Conservation (phyloP, 495 filamentous ascomycete species). For the Aspergillus coremiiformis region DNA sequence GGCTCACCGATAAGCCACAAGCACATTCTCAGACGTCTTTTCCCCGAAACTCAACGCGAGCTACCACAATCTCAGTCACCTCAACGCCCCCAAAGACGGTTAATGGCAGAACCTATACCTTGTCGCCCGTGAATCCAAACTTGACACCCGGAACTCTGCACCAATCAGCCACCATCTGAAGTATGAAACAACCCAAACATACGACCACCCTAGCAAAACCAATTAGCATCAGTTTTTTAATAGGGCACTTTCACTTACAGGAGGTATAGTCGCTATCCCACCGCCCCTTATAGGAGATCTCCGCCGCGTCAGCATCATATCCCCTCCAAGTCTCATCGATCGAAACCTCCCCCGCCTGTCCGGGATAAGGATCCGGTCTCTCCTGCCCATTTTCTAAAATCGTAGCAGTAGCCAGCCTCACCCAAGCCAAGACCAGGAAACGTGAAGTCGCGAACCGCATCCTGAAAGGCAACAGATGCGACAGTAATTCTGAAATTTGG, state of each 20-base stretch:
- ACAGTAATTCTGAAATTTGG: no score
- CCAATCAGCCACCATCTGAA: slow-evolving; percentile 3
- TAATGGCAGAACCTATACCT: slow-evolving; percentile 37
- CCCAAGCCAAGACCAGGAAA: slow-evolving; percentile 18
- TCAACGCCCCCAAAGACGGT: no score
- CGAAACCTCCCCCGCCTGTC: slow-evolving; percentile 19
- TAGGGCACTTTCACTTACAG: slow-evolving; percentile 55
- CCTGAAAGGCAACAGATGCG: not conserved
- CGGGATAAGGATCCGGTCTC: slow-evolving; percentile 29
- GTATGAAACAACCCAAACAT: slow-evolving; percentile 10
- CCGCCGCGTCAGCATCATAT: slow-evolving; percentile 48
- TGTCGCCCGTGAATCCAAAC: slow-evolving; percentile 56
- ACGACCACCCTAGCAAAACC: slow-evolving; percentile 35
- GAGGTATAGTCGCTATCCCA: slow-evolving; percentile 62
- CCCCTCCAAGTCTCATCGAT: slow-evolving; percentile 36
- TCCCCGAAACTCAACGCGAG: slow-evolving; percentile 55
- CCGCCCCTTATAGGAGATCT: slow-evolving; percentile 63
- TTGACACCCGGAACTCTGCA: slow-evolving; percentile 51
- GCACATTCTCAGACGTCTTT: slow-evolving; percentile 46
- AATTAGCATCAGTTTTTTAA: not conserved
- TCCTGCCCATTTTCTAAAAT: slow-evolving; percentile 61
- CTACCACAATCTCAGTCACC: slow-evolving; percentile 18
- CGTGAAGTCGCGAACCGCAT: no score
- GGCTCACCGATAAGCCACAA: slow-evolving; percentile 48
- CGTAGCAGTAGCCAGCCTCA: slow-evolving; percentile 26